Base-by-base conservation (phyloP, 352 stramenopile species). In the Pythium periplocum region DNA sequence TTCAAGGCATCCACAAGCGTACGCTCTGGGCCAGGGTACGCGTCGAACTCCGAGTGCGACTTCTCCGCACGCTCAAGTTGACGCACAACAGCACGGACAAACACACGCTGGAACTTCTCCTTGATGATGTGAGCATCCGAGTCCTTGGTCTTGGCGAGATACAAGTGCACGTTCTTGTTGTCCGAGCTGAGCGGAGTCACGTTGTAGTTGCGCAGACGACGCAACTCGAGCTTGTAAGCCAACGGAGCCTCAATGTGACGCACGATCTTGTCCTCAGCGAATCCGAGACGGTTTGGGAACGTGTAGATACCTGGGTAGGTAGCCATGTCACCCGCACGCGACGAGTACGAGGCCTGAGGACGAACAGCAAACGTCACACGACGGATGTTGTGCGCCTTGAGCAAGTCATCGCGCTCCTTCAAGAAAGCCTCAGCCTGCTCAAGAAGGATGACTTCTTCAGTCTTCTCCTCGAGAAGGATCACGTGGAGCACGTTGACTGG, bases 1-100 rank as follows among this genome's bases (percentile, higher is more conserved):
- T 99, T 99, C 12, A 99, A 79, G 42, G 96, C 90, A 58, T 99
- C 96, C 46, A 99, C 94, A n/a, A 99, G 82, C 63, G 98, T 96
- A 44, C 96, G 87, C 73, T 99, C 97, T 2, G 96, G 95, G 34
- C 95, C 96, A 49, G 82, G 79, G 57, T 93, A 85, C 32, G 85
- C 93, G 46, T 97, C 90, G 48, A 97, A 95, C 55, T 97, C 86
- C 48, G 78, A 93, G 39, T 68, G 75, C 38, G 71, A 80, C 17
- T 76, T 72, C 32, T 77, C 80, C n/a, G 86, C 69, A 39, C 83
- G 72, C 65, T 95, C 88, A 2, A 95, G 73, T 56, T 96, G 78
- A 38, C 86, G 86, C 63, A 99, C 97, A 4, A 99, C 78, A 7
- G 94, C 90, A 49, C 97, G 86, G 32, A 98, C 97, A 73, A 99